Percentiles rank a stretch among this genome's conserved stretches.
Conservation (phyloP, 1,284 basidiomycete genomes). For the Puccinia horiana region DNA sequence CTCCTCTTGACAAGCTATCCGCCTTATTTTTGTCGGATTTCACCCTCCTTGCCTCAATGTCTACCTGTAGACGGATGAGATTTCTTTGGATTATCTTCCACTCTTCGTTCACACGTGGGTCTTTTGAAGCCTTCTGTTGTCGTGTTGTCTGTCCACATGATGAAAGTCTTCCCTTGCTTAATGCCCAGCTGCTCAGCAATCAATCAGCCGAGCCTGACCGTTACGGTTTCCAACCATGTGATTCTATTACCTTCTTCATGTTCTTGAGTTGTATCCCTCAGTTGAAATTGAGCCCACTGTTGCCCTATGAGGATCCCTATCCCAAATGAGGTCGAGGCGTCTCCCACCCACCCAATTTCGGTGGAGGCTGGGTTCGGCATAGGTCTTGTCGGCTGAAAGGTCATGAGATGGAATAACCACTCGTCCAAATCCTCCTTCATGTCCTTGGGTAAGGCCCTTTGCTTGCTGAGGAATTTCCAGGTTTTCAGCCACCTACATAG, state of each 20-base stretch:
- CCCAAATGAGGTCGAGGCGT: neutral
- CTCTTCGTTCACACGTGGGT: neutral
- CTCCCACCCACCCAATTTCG: constrained; percentile 1
- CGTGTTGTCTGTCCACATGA: neutral
- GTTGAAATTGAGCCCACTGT: constrained; percentile 7
- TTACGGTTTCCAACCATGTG: too few species aligned
- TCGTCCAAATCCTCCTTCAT: neutral
- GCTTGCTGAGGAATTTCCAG: neutral
- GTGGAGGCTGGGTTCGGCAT: neutral
- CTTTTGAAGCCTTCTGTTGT: neutral
- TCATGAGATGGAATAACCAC: neutral
- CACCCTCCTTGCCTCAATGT: neutral
- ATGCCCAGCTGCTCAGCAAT: neutral
- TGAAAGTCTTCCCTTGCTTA: neutral
- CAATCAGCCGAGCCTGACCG: neutral
- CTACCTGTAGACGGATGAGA: neutral
- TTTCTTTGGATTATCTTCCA: neutral
- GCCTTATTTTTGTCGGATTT: neutral
- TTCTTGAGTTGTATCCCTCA: neutral
- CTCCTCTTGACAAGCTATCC: neutral
- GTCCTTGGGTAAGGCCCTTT: neutral
- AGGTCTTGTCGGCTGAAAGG: neutral
- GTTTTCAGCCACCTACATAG: neutral
- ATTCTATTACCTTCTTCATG: neutral
- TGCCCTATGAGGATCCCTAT: neutral